Evolutionary conservation across 352 stramenopile species (phyloP).

Genomic region (Globisporangium spinosum): DNA sequence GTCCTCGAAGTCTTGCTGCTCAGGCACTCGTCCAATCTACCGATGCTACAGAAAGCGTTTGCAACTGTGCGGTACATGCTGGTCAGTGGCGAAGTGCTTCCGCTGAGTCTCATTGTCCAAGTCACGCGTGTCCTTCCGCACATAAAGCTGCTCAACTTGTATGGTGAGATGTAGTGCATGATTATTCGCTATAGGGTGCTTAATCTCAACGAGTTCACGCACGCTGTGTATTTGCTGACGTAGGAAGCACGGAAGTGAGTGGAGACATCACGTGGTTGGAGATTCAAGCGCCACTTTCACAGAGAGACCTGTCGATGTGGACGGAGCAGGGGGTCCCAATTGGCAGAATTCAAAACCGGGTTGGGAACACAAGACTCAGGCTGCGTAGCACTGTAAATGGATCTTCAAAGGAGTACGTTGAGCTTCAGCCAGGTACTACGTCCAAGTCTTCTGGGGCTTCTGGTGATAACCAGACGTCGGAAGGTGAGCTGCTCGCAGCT

Average conservation of each 20-base stretch:
- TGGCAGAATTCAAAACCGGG: slow-evolving; percentile 19
- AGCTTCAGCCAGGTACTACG: slow-evolving; percentile 9
- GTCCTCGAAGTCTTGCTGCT: slow-evolving; percentile 44
- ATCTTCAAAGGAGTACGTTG: not conserved
- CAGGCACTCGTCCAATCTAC: slow-evolving; percentile 3
- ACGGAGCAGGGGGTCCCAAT: slow-evolving; percentile 41
- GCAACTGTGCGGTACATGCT: slow-evolving; percentile 32
- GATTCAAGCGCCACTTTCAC: slow-evolving; percentile 24
- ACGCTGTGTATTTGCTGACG: not conserved
- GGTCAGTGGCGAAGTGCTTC: slow-evolving; percentile 50
- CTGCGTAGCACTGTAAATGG: slow-evolving; percentile 10
- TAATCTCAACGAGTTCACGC: too few relatives aligned
- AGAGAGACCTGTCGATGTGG: slow-evolving; percentile 25
- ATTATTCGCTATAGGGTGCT: too few relatives aligned
- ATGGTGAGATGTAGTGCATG: slow-evolving; percentile 27
- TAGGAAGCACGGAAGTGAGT: slow-evolving; percentile 61
- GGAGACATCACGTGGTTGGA: slow-evolving; percentile 51
- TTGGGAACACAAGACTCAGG: slow-evolving; percentile 29
- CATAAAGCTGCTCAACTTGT: slow-evolving; percentile 49
- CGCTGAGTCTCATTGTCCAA: slow-evolving; percentile 24
- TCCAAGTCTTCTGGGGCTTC: not conserved
- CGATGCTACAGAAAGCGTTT: slow-evolving; percentile 12
- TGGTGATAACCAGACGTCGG: not conserved
- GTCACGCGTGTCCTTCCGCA: slow-evolving; percentile 24
- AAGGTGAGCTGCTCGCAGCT: slow-evolving; percentile 36